These are phyloP conservation scores for Pittosporum tobira DNA, from an alignment of 129 eudicot species.

Conservation along the genomic window DNA sequence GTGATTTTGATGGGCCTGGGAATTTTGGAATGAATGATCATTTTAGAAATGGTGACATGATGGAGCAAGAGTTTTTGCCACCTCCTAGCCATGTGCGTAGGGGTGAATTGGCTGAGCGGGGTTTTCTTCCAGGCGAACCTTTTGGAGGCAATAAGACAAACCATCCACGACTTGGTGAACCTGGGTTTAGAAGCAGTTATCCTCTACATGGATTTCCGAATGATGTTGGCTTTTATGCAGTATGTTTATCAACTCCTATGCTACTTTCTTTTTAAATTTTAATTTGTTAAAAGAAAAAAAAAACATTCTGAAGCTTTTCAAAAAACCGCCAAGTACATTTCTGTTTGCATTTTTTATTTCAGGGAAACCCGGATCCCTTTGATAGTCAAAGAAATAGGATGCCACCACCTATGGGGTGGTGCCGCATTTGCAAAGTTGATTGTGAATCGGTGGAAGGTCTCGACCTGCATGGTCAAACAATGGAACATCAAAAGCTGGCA, in stretches of 20 bases:
- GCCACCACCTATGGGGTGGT: conserved; percentile 69
- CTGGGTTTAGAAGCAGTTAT: conserved; percentile 59
- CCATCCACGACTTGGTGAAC: conserved; percentile 65
- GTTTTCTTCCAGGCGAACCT: conserved; percentile 44
- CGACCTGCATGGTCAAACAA: conserved; percentile 86
- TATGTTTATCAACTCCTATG: conserved; percentile 22
- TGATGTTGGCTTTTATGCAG: conserved; percentile 54
- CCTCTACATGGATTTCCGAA: conserved; percentile 40
- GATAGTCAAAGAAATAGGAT: conserved; percentile 63
- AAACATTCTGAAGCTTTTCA: too few relatives aligned
- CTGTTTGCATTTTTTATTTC: conserved; percentile 10
- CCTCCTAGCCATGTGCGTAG: conserved; percentile 28
- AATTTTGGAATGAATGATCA: conserved; percentile 42
- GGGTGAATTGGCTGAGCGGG: conserved; percentile 42
- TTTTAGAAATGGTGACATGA: conserved; percentile 26
- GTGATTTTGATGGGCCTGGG: conserved; percentile 53
- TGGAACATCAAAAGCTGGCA: conserved; percentile 87
- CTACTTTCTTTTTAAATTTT: background rate
- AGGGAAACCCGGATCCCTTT: conserved; percentile 66
- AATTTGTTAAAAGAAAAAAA: too few relatives aligned
- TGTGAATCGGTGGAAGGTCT: conserved; percentile 90
- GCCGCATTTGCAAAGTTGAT: conserved; percentile 87
- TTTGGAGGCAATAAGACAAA: conserved; percentile 36
- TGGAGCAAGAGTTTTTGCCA: conserved; percentile 28
- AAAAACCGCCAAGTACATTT: background rate